phyloP scores from a whole-genome alignment of 2,329 filamentous ascomycete genomes.

The Amauroascus niger region DNA sequence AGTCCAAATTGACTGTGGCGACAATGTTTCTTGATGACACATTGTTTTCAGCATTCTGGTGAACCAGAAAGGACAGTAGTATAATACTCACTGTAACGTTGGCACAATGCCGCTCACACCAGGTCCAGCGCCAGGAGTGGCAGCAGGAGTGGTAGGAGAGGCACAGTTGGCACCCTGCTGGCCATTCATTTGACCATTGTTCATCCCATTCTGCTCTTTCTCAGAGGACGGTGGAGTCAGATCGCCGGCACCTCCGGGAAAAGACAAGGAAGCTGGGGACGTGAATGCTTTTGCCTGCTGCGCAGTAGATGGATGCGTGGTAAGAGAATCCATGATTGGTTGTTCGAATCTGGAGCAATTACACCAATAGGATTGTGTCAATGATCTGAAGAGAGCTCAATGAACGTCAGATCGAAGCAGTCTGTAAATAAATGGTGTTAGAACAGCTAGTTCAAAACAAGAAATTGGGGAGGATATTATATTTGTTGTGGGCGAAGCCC shows the following conservation, averaged over 20 bases:
- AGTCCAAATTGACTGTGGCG: constrained; percentile 95
- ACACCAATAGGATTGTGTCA: constrained; percentile 9
- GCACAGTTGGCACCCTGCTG: constrained; percentile 62
- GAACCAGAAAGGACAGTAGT: constrained; percentile 35
- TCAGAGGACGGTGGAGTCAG: constrained; percentile 69
- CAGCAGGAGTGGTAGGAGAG: constrained; percentile 80
- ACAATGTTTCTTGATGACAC: constrained; percentile 77
- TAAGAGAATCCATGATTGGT: constrained; percentile 67
- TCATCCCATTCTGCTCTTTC: constrained; percentile 47
- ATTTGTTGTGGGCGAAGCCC: not conserved
- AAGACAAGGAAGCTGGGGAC: constrained; percentile 82
- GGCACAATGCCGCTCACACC: constrained; percentile 84
- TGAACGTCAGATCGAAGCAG: constrained; percentile 17
- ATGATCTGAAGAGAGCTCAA: not conserved
- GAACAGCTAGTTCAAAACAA: not conserved
- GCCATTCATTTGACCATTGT: constrained; percentile 34
- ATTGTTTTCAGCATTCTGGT: constrained; percentile 40
- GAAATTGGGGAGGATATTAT: not conserved
- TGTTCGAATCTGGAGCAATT: constrained; percentile 7
- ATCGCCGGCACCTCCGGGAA: constrained; percentile 73
- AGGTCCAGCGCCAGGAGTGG: constrained; percentile 73
- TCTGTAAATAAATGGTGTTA: constrained; percentile 18
- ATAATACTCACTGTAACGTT: constrained; percentile 87
- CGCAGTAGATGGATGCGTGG: constrained; percentile 83
- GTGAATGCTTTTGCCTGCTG: constrained; percentile 94